Evolutionary conservation across 2,329 filamentous ascomycete genomes (phyloP).

Genomic region (Cytospora chrysosperma): DNA sequence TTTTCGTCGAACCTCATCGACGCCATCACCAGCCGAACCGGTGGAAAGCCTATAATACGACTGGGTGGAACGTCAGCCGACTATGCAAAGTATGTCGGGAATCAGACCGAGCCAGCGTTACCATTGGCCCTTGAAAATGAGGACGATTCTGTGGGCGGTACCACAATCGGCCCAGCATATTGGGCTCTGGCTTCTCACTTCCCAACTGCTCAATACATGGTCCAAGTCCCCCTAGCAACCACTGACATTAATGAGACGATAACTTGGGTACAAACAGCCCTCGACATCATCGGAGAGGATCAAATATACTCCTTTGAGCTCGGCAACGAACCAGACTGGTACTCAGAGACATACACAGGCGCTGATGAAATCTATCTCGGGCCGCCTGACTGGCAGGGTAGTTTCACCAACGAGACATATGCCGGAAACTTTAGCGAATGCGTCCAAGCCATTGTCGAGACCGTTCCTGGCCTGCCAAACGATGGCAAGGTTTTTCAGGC

Average conservation of each 20-base stretch:
- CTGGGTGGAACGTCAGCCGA: slow-evolving; percentile 37
- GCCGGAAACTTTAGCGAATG: slow-evolving; percentile 36
- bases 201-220: slow-evolving; percentile 34
- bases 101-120: slow-evolving; percentile 32
- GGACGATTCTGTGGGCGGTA: slow-evolving; percentile 34
- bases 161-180: slow-evolving; percentile 35
- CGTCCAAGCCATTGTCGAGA: slow-evolving; percentile 31
- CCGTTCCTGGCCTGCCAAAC: slow-evolving; percentile 27
- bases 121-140: slow-evolving; percentile 34
- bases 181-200: slow-evolving; percentile 34
- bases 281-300: slow-evolving; percentile 30
- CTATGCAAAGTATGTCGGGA: slow-evolving; percentile 34
- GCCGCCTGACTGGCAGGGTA: slow-evolving; percentile 35
- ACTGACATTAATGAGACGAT: slow-evolving; percentile 36
- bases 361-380: slow-evolving; percentile 26
- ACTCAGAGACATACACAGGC: slow-evolving; percentile 26
- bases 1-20: slow-evolving; percentile 36
- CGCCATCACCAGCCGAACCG: slow-evolving; percentile 34
- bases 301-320: slow-evolving; percentile 36
- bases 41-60: slow-evolving; percentile 35
- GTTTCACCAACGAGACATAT: slow-evolving; percentile 34
- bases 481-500: slow-evolving; percentile 34
- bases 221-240: slow-evolving; percentile 37
- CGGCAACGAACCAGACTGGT: slow-evolving; percentile 37
- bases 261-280: slow-evolving; percentile 34